These are phyloP conservation scores for Mycena galericulata DNA, from an alignment of 768 basidiomycete species.

Conservation along the genomic window DNA sequence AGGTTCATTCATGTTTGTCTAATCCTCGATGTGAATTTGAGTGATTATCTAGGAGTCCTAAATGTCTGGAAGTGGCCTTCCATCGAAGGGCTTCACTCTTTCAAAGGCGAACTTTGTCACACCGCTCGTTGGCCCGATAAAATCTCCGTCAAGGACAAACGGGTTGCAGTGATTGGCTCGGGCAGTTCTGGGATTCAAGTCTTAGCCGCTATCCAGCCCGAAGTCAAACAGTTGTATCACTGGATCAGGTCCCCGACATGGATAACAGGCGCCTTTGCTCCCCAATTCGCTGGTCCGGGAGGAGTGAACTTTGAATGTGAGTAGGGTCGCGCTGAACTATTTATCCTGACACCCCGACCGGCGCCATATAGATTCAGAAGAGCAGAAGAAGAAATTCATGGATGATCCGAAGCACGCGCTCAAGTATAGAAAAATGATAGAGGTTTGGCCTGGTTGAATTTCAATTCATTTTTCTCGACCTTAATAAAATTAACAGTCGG, in stretches of 20 bases:
- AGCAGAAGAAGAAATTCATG: slow-evolving; percentile 44
- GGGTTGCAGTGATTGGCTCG: slow-evolving; percentile 57
- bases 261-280: slow-evolving; percentile 52
- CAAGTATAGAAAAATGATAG: slow-evolving; percentile 47
- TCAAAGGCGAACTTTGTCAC: slow-evolving; percentile 62
- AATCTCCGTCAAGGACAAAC: slow-evolving; percentile 52
- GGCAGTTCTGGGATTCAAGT: slow-evolving; percentile 59
- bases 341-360: neutral
- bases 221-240: slow-evolving; percentile 52
- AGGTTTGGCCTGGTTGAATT: slow-evolving; percentile 13
- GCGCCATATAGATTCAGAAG: slow-evolving; percentile 29
- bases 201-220: slow-evolving; percentile 56
- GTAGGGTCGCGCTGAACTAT: neutral
- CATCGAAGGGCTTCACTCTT: slow-evolving; percentile 58
- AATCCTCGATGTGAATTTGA: neutral
- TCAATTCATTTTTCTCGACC: slow-evolving; percentile 20
- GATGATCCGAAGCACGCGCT: slow-evolving; percentile 53
- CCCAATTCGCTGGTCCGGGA: slow-evolving; percentile 46
- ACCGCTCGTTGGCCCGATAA: slow-evolving; percentile 60
- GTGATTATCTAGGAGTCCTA: slow-evolving; percentile 27
- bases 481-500: slow-evolving; percentile 37
- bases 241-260: slow-evolving; percentile 62
- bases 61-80: slow-evolving; percentile 64
- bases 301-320: slow-evolving; percentile 39
- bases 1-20: slow-evolving; percentile 20